A percentile compares a stretch with the other conserved stretches of the same genome.
Evolutionary conservation across 768 basidiomycete genomes (phyloP).

Genomic region (Boletus subparvulus): DNA sequence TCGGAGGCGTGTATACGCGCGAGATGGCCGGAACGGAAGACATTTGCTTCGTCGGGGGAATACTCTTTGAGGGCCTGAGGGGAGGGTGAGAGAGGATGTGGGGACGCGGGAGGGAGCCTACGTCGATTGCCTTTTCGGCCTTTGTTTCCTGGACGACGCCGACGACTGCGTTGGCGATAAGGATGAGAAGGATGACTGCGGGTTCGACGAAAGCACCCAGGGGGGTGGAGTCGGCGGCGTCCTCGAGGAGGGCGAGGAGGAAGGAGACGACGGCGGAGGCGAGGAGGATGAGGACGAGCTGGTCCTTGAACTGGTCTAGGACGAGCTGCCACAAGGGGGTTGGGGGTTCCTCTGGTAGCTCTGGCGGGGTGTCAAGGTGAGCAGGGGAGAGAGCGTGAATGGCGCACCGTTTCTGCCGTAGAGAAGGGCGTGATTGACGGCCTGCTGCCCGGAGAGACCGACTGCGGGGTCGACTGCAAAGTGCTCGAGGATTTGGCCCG

Average conservation of each 20-base stretch:
- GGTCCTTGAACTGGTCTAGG: constrained; percentile 99
- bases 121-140: constrained; percentile 96
- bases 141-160: constrained; percentile 97
- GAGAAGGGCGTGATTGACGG: constrained; percentile 66
- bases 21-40: constrained; percentile 69
- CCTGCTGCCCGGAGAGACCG: constrained; percentile 70
- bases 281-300: constrained; percentile 94
- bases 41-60: constrained; percentile 95
- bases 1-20: constrained; percentile 79
- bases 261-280: constrained; percentile 94
- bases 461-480: constrained; percentile 61
- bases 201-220: constrained; percentile 95
- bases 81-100: background rate
- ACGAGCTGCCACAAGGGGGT: constrained; percentile 94
- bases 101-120: constrained; percentile 42
- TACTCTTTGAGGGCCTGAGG: constrained; percentile 91
- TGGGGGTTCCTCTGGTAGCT: constrained; percentile 87
- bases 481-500: constrained; percentile 67
- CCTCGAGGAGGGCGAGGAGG: constrained; percentile 85
- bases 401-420: constrained; percentile 86
- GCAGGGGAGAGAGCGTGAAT: background rate
- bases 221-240: constrained; percentile 60
- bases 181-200: constrained; percentile 89
- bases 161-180: constrained; percentile 95
- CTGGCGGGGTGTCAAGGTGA: constrained; percentile 41